phyloP scores from a whole-genome alignment of 116 monocot species.

The Trichopus zeylanicus region DNA sequence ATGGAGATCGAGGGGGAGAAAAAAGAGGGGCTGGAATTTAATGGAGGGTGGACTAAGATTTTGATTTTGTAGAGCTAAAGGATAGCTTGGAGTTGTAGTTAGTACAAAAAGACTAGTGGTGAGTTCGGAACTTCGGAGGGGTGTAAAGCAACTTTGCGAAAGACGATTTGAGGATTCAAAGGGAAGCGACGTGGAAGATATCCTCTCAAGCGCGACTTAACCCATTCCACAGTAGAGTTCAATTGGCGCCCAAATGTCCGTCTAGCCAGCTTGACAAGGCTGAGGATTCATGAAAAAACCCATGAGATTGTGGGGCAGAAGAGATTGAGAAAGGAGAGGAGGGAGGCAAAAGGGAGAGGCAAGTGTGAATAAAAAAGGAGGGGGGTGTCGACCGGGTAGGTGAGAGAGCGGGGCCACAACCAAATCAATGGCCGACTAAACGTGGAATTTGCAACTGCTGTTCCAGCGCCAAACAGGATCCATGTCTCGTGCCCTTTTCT shows the following conservation, averaged over 20 bases:
- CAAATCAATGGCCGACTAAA: constrained; percentile 29
- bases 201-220: too few relatives aligned
- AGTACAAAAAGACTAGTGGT: too few relatives aligned
- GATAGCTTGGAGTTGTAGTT: too few relatives aligned
- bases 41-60: constrained; percentile 14
- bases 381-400: constrained; percentile 26
- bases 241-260: too few relatives aligned
- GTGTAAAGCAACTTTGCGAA: not conserved
- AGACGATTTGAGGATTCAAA: not conserved
- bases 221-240: too few relatives aligned
- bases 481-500: constrained; percentile 30
- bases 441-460: constrained; percentile 17
- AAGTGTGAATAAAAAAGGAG: constrained; percentile 11
- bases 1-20: not conserved
- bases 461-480: constrained; percentile 23
- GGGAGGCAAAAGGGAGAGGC: constrained; percentile 3
- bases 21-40: constrained; percentile 12
- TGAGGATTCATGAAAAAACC: too few relatives aligned
- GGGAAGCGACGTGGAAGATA: not conserved
- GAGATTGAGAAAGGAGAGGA: constrained; percentile 3
- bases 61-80: not conserved
- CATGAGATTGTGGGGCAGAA: too few relatives aligned
- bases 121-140: too few relatives aligned
- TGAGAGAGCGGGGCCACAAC: constrained; percentile 21
- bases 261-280: too few relatives aligned